Evolutionary conservation across 495 filamentous ascomycete species (phyloP), one percentile per base, ranked within the genome.

Genomic region (Tuber magnatum): DNA sequence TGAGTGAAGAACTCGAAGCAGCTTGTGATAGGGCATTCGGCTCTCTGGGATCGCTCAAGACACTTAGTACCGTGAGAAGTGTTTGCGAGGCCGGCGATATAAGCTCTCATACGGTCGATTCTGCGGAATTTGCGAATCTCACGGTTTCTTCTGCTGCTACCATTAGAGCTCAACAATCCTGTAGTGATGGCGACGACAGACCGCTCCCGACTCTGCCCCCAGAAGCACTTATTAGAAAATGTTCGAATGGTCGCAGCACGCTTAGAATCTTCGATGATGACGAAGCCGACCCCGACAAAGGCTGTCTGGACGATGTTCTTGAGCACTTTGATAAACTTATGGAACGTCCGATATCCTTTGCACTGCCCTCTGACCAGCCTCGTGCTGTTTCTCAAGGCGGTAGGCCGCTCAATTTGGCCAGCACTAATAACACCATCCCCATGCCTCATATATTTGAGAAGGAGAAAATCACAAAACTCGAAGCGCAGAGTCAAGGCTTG

Each of bases 11-110:
- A 18, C 38, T 79, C 46, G 77, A 79, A 43, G 77, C 78, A 44
- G 77, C 77, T 65, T 79, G 77, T 46, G 77, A 79, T 76, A 92
- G 93, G 77, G 93, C 93, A 1, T 97, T 97, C 84, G 93, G 92
- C 78, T 88, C 90, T 39, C 70, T 65, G 7, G 71, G 72, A 16
- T 79, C 77, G 38, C 61, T 79, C 35, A 38, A 61, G 16, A 71
- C 72, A 35, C 71, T 75, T 35, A 72, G 69, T 28, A 78, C 77
- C 9, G 65, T 75, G 38, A 71, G 39, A 44, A 73, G 76, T 41
- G 44, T 51, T 38, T 83, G 83, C 14, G 56, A 65, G 3, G 35
- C 56, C 35, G 32, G 56, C 56, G n/a, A 65, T 35, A 65, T 10
- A 65, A 65, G 56, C 28, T 65, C 56, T 35, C 28, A 65, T 65